Base-by-base conservation (phyloP, 306 rosid species). In the Rosa multiflora region DNA sequence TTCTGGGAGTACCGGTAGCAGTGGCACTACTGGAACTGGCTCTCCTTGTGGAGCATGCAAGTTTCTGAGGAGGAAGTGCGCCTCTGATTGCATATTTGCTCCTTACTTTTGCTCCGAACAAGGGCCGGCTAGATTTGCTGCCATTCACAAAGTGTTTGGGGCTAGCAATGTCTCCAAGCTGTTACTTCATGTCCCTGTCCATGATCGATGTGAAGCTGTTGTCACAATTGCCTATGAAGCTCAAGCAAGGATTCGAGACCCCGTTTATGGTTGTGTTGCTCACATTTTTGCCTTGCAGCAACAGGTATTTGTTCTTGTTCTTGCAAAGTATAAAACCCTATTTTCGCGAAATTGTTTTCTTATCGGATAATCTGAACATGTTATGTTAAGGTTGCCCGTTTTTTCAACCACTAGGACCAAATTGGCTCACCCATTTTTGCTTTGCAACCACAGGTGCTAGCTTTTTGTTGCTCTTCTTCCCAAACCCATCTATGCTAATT, bases 1-100 rank as follows among this genome's bases (percentile, higher is more conserved):
- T 78, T 88, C 90, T 80, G 61, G 82, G 46, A 78, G 48, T 67
- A 67, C 78, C 74, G 82, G 79, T 8, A 42, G 23, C 7, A 58
- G 52, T 56, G 74, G 48, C 7, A 49, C 10, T 8, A 46, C 81
- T 32, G 84, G 83, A 3, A 67, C 88, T 5, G 97, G 96, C 0
- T 93, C 99, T 18, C 99, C 99, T 46, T 96, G 99, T 40, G 99
- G 99, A 21, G 99, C 99, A 68, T 96, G 99, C 92, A 96, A 96
- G 85, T 96, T 93, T 80, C 94, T 96, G 1, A 62, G 99, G 76
- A 63, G 99, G 59, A 96, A 93, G 86, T 96, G 99, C 52, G 93
- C 96, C 2, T 18, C 88, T 5, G 99, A 96, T 5, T 96, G 98
- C 78, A 79, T 96, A 35, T 96, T 96, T 82, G 99, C 98, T 7